phyloP scores from a whole-genome alignment of 371 early-diverging fungal genomes.

The Rhizomucor pusillus region DNA sequence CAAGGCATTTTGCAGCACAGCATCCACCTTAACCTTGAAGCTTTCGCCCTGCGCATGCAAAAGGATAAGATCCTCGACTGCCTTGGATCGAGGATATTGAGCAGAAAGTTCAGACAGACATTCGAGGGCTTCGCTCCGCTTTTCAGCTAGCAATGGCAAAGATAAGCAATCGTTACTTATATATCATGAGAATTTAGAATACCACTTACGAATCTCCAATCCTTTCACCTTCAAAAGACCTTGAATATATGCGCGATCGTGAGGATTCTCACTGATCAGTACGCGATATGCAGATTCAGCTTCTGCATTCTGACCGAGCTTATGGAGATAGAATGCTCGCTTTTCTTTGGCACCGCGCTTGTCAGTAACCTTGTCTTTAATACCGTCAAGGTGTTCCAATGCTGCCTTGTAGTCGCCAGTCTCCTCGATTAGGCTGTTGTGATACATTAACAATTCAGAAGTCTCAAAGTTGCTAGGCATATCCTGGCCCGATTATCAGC shows the following conservation, averaged over 20 bases:
- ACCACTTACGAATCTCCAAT: too few relatives aligned
- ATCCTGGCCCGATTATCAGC: conserved; percentile 21
- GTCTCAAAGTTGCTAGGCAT: conserved; percentile 64
- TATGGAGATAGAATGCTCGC: conserved; percentile 66
- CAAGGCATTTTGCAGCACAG: conserved; percentile 68
- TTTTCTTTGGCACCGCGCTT: conserved; percentile 70
- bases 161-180: conserved; percentile 7
- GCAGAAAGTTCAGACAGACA: conserved; percentile 61
- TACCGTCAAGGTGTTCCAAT: conserved; percentile 69
- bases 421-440: conserved; percentile 77
- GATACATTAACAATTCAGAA: conserved; percentile 78
- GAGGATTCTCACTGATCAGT: conserved; percentile 81
- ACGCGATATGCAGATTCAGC: conserved; percentile 73
- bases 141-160: conserved; percentile 10
- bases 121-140: conserved; percentile 15
- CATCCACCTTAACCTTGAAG: conserved; percentile 65
- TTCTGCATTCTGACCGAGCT: conserved; percentile 63
- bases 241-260: conserved; percentile 68
- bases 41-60: conserved; percentile 68
- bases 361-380: conserved; percentile 74
- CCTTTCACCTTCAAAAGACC: conserved; percentile 60
- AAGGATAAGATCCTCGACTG: conserved; percentile 74
- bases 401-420: conserved; percentile 74
- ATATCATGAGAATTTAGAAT: conserved; percentile 20
- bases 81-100: conserved; percentile 82